Percentiles rank a stretch among this genome's conserved stretches.
phyloP scores from a whole-genome alignment of 306 rosid genomes.

The Vigna hirtella region DNA sequence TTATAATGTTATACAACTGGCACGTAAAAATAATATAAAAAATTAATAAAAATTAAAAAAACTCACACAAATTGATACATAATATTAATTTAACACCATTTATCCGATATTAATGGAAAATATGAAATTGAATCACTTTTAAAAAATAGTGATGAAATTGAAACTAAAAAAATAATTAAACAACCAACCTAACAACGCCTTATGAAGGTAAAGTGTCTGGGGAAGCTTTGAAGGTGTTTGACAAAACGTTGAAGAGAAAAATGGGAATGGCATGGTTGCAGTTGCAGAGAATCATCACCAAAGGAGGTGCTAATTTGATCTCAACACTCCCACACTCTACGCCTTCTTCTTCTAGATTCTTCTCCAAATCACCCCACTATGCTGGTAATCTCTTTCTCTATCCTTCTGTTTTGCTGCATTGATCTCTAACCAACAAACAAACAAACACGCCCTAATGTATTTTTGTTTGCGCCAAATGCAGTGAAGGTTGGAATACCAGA shows the following conservation, averaged over 20 bases:
- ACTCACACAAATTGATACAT: no score
- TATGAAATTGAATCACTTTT: no score
- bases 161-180: no score
- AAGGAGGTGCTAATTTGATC: conserved; percentile 30
- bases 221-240: background rate
- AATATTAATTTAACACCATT: no score
- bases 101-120: no score
- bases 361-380: conserved; percentile 64
- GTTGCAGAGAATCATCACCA: conserved; percentile 49
- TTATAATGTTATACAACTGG: no score
- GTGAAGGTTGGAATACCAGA: conserved; percentile 86
- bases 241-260: conserved; percentile 3
- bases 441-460: background rate
- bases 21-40: no score
- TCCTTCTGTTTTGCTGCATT: background rate
- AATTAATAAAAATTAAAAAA: no score
- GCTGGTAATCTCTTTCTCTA: conserved; percentile 42
- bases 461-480: conserved; percentile 34
- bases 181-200: no score
- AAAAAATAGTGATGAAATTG: no score
- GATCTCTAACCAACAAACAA: background rate
- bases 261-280: conserved; percentile 60
- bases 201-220: background rate
- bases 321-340: conserved; percentile 41
- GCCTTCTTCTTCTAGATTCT: conserved; percentile 52